phyloP scores from a whole-genome alignment of 2,329 filamentous ascomycete species.

The Xylaria hypoxylon region DNA sequence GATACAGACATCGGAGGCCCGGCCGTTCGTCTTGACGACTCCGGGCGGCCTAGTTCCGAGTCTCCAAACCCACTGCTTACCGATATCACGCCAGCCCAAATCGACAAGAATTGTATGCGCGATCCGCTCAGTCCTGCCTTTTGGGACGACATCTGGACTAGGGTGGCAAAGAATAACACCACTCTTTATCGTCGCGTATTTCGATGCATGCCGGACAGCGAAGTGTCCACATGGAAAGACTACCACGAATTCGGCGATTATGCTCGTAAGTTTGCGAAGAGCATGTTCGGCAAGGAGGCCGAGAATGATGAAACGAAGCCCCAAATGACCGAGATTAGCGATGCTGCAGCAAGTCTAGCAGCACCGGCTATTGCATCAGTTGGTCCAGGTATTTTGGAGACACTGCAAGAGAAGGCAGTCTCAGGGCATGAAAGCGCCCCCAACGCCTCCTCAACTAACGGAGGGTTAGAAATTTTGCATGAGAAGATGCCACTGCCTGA shows the following conservation, averaged over 20 bases:
- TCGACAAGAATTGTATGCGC: slow-evolving; percentile 93
- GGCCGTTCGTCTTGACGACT: slow-evolving; percentile 66
- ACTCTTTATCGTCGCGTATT: slow-evolving; percentile 94
- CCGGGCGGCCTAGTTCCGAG: slow-evolving; percentile 60
- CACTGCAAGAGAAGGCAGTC: slow-evolving; percentile 39
- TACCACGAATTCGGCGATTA: slow-evolving; percentile 89
- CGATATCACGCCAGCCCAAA: slow-evolving; percentile 77
- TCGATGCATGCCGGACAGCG: slow-evolving; percentile 95
- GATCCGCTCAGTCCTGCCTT: slow-evolving; percentile 88
- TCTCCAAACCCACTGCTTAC: slow-evolving; percentile 66
- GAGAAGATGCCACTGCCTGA: slow-evolving; percentile 43
- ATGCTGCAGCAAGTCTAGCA: slow-evolving; percentile 42
- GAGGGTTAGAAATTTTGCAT: slow-evolving; percentile 34
- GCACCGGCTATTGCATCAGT: slow-evolving; percentile 46
- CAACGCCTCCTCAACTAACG: slow-evolving; percentile 37
- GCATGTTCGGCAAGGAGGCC: slow-evolving; percentile 68
- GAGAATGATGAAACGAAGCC: slow-evolving; percentile 63
- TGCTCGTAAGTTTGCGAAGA: slow-evolving; percentile 78
- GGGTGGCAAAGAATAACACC: slow-evolving; percentile 92
- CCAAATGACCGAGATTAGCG: slow-evolving; percentile 46
- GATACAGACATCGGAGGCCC: slow-evolving; percentile 88
- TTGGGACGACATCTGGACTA: slow-evolving; percentile 88
- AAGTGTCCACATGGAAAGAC: slow-evolving; percentile 92
- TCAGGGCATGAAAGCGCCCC: slow-evolving; percentile 39
- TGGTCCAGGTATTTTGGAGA: slow-evolving; percentile 44